These are phyloP conservation scores for Dioszegia hungarica DNA, from an alignment of 768 basidiomycete genomes.

Conservation along the genomic window DNA sequence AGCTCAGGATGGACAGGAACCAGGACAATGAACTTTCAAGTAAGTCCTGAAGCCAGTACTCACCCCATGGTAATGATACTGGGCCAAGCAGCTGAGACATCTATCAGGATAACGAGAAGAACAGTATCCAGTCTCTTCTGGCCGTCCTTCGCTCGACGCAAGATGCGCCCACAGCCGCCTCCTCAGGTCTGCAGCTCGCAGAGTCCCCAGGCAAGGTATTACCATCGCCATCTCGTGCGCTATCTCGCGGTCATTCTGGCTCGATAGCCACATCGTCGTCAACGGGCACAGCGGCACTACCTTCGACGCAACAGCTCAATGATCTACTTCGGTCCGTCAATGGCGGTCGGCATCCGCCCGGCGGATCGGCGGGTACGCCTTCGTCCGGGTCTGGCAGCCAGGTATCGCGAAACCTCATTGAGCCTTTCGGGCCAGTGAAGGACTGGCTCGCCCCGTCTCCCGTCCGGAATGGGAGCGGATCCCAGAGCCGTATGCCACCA, in stretches of 20 bases:
- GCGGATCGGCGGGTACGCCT: neutral
- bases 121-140: slow-evolving; percentile 16
- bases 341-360: neutral
- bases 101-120: slow-evolving; percentile 16
- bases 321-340: slow-evolving; percentile 35
- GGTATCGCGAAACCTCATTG: slow-evolving; percentile 11
- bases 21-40: slow-evolving; percentile 15
- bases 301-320: slow-evolving; percentile 30
- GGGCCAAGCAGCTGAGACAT: too few species aligned
- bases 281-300: neutral
- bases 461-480: too few species aligned
- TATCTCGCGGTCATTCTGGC: neutral
- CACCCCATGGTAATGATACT: too few species aligned
- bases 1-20: neutral
- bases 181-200: too few species aligned
- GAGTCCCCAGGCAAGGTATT: too few species aligned
- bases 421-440: slow-evolving; percentile 30
- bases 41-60: slow-evolving; percentile 1
- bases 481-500: too few species aligned
- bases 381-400: too few species aligned
- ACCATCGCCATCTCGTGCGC: too few species aligned
- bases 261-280: neutral
- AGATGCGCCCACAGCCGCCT: neutral
- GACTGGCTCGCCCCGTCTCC: neutral
- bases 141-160: slow-evolving; percentile 20